Conservation (phyloP, 495 filamentous ascomycete species). For the Letharia columbiana region DNA sequence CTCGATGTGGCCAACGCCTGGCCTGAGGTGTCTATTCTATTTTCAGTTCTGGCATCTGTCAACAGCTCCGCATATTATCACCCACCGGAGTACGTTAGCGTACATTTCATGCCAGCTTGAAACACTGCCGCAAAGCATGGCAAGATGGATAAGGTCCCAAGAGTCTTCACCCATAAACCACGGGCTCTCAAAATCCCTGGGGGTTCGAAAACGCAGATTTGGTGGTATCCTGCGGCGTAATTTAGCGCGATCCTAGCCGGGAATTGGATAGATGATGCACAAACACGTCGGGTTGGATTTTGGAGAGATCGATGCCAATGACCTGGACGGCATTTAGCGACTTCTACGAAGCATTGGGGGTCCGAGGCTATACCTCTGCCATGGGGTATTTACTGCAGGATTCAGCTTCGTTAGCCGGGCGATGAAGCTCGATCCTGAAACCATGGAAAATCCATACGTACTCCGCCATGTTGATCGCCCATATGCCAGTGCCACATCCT, state of each 20-base stretch:
- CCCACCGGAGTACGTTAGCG: slow-evolving; percentile 55
- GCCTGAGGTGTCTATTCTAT: slow-evolving; percentile 59
- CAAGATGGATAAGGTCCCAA: slow-evolving; percentile 82
- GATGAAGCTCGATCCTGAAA: not conserved
- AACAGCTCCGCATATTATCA: not conserved
- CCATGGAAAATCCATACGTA: slow-evolving; percentile 33
- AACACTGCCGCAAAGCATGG: slow-evolving; percentile 74
- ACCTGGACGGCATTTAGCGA: slow-evolving; percentile 36
- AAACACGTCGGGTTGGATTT: slow-evolving; percentile 70
- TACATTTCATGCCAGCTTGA: slow-evolving; percentile 71
- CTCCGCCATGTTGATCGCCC: slow-evolving; percentile 82
- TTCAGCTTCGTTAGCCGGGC: slow-evolving; percentile 19
- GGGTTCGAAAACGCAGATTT: slow-evolving; percentile 54
- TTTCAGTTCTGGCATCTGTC: slow-evolving; percentile 17
- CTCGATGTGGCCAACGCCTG: slow-evolving; percentile 68
- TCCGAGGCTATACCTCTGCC: slow-evolving; percentile 33
- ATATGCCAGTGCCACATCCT: slow-evolving; percentile 85
- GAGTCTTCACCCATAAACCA: slow-evolving; percentile 68
- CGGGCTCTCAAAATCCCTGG: slow-evolving; percentile 71
- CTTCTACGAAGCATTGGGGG: not conserved
- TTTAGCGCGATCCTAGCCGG: slow-evolving; percentile 1
- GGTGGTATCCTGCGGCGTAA: slow-evolving; percentile 50
- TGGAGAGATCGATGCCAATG: slow-evolving; percentile 65
- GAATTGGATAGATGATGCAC: slow-evolving; percentile 12
- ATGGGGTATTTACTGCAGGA: slow-evolving; percentile 46